Conservation (phyloP, 2,329 filamentous ascomycete genomes). For the Dactylonectria estremocensis region DNA sequence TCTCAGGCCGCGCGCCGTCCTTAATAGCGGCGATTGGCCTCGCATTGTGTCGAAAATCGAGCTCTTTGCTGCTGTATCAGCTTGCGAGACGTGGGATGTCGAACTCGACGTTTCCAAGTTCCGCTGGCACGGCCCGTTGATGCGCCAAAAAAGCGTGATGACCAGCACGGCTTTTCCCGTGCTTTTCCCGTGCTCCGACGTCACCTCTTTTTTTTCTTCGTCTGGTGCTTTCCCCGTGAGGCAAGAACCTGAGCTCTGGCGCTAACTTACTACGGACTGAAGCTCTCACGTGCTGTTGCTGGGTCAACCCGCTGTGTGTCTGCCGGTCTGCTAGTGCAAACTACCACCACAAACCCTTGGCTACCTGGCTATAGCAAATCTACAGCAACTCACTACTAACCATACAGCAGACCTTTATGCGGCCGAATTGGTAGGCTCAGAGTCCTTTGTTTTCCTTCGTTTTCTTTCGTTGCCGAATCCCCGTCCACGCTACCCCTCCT, state of each 20-base stretch:
- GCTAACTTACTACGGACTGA: background rate
- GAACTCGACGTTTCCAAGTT: conserved; percentile 11
- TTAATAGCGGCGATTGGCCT: conserved; percentile 58
- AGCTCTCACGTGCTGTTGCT: conserved; percentile 50
- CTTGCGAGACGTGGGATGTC: conserved; percentile 14
- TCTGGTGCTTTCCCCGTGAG: too few relatives aligned
- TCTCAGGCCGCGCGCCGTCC: conserved; percentile 53
- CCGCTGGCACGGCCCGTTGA: conserved; percentile 14
- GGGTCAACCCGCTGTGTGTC: conserved; percentile 42
- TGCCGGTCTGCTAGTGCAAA: conserved; percentile 18
- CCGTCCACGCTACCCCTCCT: conserved; percentile 30
- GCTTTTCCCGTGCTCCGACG: conserved; percentile 50
- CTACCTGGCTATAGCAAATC: conserved; percentile 41
- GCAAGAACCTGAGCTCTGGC: background rate
- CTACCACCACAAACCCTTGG: conserved; percentile 35
- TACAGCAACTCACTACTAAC: conserved; percentile 36
- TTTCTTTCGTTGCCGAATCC: conserved; percentile 34
- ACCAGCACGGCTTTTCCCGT: conserved; percentile 53
- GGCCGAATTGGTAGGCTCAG: conserved; percentile 47
- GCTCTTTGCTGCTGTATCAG: conserved; percentile 31
- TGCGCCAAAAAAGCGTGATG: conserved; percentile 39
- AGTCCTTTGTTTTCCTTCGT: conserved; percentile 36
- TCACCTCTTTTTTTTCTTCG: conserved; percentile 28
- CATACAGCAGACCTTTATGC: conserved; percentile 37
- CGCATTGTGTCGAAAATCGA: conserved; percentile 56